Evolutionary conservation across 331 rosid genomes (phyloP).

Genomic region (Spiraea crenata): DNA sequence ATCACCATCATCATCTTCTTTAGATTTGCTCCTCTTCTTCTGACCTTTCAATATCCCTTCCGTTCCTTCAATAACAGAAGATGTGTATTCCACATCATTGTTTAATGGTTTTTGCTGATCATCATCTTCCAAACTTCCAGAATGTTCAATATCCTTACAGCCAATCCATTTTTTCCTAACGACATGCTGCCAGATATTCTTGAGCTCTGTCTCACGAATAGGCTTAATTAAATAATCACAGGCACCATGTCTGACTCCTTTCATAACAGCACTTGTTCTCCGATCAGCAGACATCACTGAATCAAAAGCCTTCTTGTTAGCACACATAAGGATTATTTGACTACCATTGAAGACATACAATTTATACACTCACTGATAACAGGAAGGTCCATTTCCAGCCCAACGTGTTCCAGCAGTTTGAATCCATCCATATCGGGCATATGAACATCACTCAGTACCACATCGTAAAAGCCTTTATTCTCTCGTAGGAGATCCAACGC

Average conservation of each 20-base stretch:
- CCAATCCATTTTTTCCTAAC: slow-evolving; percentile 37
- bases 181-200: slow-evolving; percentile 68
- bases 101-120: slow-evolving; percentile 40
- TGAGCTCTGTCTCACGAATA: slow-evolving; percentile 43
- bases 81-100: slow-evolving; percentile 56
- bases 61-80: slow-evolving; percentile 48
- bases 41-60: slow-evolving; percentile 44
- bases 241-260: slow-evolving; percentile 59
- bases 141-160: slow-evolving; percentile 49
- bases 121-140: slow-evolving; percentile 56
- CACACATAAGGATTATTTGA: slow-evolving; percentile 2
- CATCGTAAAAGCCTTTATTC: slow-evolving; percentile 47
- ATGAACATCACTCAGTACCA: slow-evolving; percentile 56
- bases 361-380: slow-evolving; percentile 52
- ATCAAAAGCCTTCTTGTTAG: slow-evolving; percentile 25
- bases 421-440: slow-evolving; percentile 68
- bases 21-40: slow-evolving; percentile 47
- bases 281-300: slow-evolving; percentile 73
- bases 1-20: slow-evolving; percentile 62
- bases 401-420: slow-evolving; percentile 46
- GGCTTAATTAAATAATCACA: slow-evolving; percentile 68
- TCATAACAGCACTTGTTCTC: slow-evolving; percentile 32
- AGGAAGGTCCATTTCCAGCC: slow-evolving; percentile 57
- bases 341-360: not conserved
- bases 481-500: slow-evolving; percentile 52